Evolutionary conservation across 768 basidiomycete species (phyloP), one percentile per base, ranked within the genome.

Genomic region (Tulasnella sp.): DNA sequence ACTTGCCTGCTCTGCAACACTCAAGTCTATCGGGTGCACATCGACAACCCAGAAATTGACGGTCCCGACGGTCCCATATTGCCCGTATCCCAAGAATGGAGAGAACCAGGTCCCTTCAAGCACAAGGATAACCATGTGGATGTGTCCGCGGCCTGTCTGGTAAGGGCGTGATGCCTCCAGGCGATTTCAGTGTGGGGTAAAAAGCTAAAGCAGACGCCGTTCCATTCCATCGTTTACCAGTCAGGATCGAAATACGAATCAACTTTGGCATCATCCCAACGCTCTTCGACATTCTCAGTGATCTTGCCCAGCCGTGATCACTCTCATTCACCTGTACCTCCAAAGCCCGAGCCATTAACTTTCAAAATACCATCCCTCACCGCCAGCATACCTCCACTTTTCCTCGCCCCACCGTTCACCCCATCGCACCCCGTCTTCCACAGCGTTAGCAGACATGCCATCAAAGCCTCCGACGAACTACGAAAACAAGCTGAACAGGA

Each of bases 381-480:
- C n/a, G 71, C 34, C 19, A 72, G 56, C 71, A 16, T 79, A n/a
- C 78, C 78, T 1, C 78, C 78, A 21, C 52, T 79, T 34, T 79
- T 79, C 52, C 78, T 79, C 36, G 78, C 78, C 24, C 78, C 78
- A 38, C 78, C 78, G 21, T 79, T 79, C 46, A 79, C 78, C 16
- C 72, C 78, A 36, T 71, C 78, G 18, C 78, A 79, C 71, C 78
- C 78, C 14, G 72, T 79, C 36, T 79, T 79, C 71, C 71, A 71
- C 31, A 42, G 38, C 31, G 7, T 79, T 24, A 79, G 78, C 71
- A 71, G 46, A 44, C 44, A 72, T 38, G 78, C 78, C n/a, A 72
- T 74, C 62, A 71, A 52, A 44, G 36, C 78, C 7, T 71, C 78
- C 18, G 78, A 79, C 16, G 78, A 79, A 36, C 42, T 72, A 19